Percentiles rank a stretch among this genome's conserved stretches.
phyloP scores from a whole-genome alignment of 2,329 filamentous ascomycete species.

The Phyllosticta paracitricarpa region DNA sequence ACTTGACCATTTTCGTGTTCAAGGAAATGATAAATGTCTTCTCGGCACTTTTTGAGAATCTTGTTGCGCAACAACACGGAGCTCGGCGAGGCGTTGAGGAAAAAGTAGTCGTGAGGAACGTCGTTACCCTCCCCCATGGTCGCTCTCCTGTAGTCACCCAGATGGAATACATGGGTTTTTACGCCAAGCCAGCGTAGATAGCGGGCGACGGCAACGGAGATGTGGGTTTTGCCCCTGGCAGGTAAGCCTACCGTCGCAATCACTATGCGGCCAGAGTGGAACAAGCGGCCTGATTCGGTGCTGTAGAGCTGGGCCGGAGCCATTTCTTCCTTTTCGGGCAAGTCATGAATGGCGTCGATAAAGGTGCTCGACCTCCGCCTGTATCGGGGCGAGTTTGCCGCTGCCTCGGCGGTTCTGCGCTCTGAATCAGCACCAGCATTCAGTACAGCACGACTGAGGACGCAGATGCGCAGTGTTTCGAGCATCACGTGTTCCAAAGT shows the following conservation, averaged over 20 bases:
- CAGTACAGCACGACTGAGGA: background rate
- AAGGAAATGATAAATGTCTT: constrained; percentile 93
- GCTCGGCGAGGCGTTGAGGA: constrained; percentile 81
- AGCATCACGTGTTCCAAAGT: constrained; percentile 2
- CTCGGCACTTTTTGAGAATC: constrained; percentile 92
- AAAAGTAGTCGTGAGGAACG: constrained; percentile 96
- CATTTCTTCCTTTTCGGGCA: constrained; percentile 71
- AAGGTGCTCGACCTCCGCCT: constrained; percentile 90
- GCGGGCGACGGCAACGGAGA: constrained; percentile 86
- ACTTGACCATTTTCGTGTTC: constrained; percentile 98
- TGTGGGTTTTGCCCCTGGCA: constrained; percentile 94
- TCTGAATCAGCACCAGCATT: background rate
- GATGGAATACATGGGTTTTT: constrained; percentile 94
- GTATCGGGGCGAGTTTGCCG: constrained; percentile 81
- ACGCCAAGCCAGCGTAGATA: constrained; percentile 96
- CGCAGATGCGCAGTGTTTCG: background rate
- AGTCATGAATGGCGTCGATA: constrained; percentile 93
- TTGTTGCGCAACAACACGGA: constrained; percentile 94
- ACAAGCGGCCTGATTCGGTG: constrained; percentile 92
- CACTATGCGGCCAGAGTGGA: constrained; percentile 93
- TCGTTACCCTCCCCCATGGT: constrained; percentile 75
- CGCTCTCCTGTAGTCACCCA: constrained; percentile 90
- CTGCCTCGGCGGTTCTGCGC: constrained; percentile 75
- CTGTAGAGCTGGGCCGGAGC: constrained; percentile 96
- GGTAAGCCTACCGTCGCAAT: constrained; percentile 95